Base-by-base conservation (phyloP, 2,329 filamentous ascomycete genomes). In the Dothideomycetes sp. region DNA sequence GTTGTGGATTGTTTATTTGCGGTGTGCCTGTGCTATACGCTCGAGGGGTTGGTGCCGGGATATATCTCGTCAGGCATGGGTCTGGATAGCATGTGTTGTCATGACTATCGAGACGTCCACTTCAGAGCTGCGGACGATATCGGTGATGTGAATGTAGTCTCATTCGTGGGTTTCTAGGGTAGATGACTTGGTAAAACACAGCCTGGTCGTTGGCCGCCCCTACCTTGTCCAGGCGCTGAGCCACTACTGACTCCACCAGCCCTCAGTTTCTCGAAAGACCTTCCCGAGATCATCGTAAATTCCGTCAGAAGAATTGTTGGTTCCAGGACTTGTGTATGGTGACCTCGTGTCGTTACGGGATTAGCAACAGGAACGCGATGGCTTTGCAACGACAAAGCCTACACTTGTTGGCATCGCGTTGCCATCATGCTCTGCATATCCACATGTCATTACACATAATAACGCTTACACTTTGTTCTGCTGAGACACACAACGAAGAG, bases 11-110 rank as follows among this genome's bases (percentile, higher is more conserved):
- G n/a, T n/a, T n/a, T n/a, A n/a, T n/a, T n/a, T n/a, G n/a, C n/a
- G n/a, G n/a, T n/a, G 31, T 33, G 31, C 31, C 31, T 33, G 15
- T 33, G 14, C 31, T 33, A 17, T 33, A 9, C 31, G 3, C 31
- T 33, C 31, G 14, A 33, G 31, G 31, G 31, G 14, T 33, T 32
- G 15, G 31, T 33, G 31, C 31, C 31, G 31, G 31, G 31, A 33
- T 33, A 33, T 33, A 33, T 33, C 31, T 33, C 15, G 12, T 3
- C 15, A 18, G 31, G 31, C 31, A 33, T 33, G 15, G 12, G 31
- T 10, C 12, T 18, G 15, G 15, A 33, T 33, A 33, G 31, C 31
- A 33, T 33, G 15, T 33, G 31, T 33, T 33, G 31, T 33, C 15
- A 33, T 33, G 15, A 33, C 31, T 33, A 8, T 11, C 31, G 15